phyloP scores from a whole-genome alignment of 75 land plant species.

The Larix kaempferi region DNA sequence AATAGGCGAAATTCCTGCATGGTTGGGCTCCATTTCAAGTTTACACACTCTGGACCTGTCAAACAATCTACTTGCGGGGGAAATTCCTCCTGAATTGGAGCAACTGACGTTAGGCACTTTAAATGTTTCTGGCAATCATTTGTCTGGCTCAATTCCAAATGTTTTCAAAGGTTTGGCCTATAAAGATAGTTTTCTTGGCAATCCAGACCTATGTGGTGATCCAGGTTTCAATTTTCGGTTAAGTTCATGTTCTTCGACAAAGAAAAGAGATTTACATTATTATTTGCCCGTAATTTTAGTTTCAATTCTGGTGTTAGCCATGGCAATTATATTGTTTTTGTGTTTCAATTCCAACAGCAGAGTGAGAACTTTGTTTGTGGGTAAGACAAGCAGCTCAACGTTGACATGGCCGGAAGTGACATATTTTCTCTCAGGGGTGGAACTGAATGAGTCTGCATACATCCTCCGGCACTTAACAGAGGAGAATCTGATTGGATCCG shows the following conservation, averaged over 20 bases:
- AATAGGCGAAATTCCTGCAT: no score
- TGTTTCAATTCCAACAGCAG: no score
- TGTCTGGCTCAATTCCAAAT: constrained; percentile 56
- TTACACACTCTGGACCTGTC: no score
- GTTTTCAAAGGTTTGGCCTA: constrained; percentile 24
- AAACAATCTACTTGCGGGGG: constrained; percentile 56
- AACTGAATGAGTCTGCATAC: constrained; percentile 52
- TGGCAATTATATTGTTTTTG: no score
- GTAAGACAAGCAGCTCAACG: constrained; percentile 5
- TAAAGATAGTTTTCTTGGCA: constrained; percentile 49
- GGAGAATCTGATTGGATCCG: constrained; percentile 79
- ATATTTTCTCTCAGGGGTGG: constrained; percentile 61
- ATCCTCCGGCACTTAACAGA: constrained; percentile 59
- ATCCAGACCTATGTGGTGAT: constrained; percentile 56
- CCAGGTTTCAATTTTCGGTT: not conserved
- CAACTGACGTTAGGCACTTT: constrained; percentile 43
- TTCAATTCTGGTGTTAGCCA: no score
- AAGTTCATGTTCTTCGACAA: not conserved
- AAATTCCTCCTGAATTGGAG: constrained; percentile 50
- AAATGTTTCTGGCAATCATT: constrained; percentile 65
- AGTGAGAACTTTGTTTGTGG: not conserved
- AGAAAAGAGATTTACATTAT: no score
- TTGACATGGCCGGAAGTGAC: constrained; percentile 63
- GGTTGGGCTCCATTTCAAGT: no score
- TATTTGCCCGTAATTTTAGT: no score